phyloP scores from a whole-genome alignment of 108 stramenopile genomes.

The Nitzschia sp. region DNA sequence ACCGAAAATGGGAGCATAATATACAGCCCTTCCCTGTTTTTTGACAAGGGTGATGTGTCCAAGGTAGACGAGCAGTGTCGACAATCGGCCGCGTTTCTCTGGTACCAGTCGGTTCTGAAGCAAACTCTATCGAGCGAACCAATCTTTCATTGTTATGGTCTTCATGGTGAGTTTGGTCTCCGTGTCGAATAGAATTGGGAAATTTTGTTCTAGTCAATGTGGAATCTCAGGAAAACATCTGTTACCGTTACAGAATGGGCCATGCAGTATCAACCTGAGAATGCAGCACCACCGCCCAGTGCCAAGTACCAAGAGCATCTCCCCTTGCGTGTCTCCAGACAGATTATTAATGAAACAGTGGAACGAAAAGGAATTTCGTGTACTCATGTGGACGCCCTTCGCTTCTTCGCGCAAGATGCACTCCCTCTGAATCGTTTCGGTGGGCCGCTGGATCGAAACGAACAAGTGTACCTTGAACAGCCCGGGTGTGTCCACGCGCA shows the following conservation, averaged over 20 bases:
- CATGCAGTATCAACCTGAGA: slow-evolving; percentile 89
- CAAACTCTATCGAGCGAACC: slow-evolving; percentile 71
- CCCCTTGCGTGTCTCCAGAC: slow-evolving; percentile 73
- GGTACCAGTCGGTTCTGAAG: slow-evolving; percentile 72
- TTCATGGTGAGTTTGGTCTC: too few species aligned
- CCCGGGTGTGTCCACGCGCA: slow-evolving; percentile 89
- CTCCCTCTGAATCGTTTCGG: slow-evolving; percentile 74
- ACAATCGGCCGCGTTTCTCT: slow-evolving; percentile 52
- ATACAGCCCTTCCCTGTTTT: slow-evolving; percentile 62
- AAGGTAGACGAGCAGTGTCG: slow-evolving; percentile 1
- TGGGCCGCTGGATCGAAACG: slow-evolving; percentile 45
- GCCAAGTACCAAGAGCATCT: slow-evolving; percentile 80
- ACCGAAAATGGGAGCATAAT: slow-evolving; percentile 40
- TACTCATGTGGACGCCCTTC: slow-evolving; percentile 93
- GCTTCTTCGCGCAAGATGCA: slow-evolving; percentile 91
- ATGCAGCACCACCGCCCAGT: slow-evolving; percentile 43
- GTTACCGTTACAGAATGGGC: too few species aligned
- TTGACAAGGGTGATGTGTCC: slow-evolving; percentile 24
- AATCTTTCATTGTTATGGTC: slow-evolving; percentile 87
- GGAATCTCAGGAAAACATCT: too few species aligned
- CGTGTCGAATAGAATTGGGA: too few species aligned
- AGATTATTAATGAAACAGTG: slow-evolving; percentile 78
- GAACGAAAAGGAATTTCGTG: slow-evolving; percentile 84
- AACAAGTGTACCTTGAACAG: slow-evolving; percentile 60
- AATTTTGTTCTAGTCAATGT: too few species aligned